Evolutionary conservation across 805 yeast genomes (phyloP).

Genomic region (Pachysolen tannophilus): DNA sequence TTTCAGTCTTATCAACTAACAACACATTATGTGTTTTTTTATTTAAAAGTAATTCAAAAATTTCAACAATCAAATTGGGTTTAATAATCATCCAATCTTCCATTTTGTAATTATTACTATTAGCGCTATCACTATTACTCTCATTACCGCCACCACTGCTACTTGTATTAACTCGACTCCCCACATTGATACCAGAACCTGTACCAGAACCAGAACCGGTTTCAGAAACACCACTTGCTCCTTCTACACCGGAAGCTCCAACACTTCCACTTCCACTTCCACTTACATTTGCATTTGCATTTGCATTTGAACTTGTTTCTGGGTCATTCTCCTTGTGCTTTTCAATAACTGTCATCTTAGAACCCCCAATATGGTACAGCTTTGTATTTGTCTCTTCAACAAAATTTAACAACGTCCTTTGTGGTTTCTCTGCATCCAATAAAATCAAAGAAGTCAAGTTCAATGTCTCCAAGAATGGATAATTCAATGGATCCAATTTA

Average conservation of each 20-base stretch:
- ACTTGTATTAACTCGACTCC: not conserved
- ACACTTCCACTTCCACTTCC: conserved; percentile 12
- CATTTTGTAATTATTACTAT: conserved; percentile 12
- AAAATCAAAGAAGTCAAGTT: conserved; percentile 60
- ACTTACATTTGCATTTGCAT: conserved; percentile 9
- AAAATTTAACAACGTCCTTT: conserved; percentile 59
- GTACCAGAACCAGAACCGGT: conserved; percentile 1
- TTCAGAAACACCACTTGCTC: conserved; percentile 11
- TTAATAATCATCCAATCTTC: conserved; percentile 72
- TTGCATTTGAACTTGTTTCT: conserved; percentile 3
- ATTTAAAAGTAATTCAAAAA: conserved; percentile 61
- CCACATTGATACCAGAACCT: not conserved
- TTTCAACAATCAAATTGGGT: conserved; percentile 52
- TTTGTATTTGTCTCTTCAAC: conserved; percentile 49
- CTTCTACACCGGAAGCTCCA: conserved; percentile 11
- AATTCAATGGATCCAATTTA: conserved; percentile 64
- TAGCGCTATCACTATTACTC: not conserved
- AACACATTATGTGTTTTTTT: conserved; percentile 57
- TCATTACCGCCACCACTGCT: not conserved
- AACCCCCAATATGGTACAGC: conserved; percentile 37
- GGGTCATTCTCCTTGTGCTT: not conserved
- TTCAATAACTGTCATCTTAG: conserved; percentile 30
- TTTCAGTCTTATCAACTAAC: conserved; percentile 71
- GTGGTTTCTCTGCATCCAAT: conserved; percentile 81
- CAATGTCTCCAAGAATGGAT: conserved; percentile 72